Percentiles rank a stretch among this genome's conserved stretches.
These are phyloP conservation scores for Phyllostachys edulis DNA, from an alignment of 176 grass and related monocot species.

Conservation along the genomic window DNA sequence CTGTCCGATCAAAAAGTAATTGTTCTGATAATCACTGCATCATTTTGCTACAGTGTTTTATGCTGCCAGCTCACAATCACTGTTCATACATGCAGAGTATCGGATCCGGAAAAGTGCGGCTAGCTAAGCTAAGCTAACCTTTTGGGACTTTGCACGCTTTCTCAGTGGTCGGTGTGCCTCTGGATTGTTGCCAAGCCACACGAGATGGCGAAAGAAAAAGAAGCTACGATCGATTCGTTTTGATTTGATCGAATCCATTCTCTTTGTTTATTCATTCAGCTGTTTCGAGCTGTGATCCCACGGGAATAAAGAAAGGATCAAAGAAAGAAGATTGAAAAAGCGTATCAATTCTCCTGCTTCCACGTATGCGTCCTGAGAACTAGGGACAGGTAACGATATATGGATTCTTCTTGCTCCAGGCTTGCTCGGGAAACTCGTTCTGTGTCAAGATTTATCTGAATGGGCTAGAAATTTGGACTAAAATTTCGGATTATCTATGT, in stretches of 20 bases:
- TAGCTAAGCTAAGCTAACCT: neutral
- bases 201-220: neutral
- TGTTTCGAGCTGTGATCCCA: neutral
- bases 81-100: too few species aligned
- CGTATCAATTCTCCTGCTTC: neutral
- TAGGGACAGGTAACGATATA: neutral
- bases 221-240: neutral
- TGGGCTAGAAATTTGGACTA: too few species aligned
- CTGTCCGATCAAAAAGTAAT: too few species aligned
- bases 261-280: neutral
- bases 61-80: too few species aligned
- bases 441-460: too few species aligned
- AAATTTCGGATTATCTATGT: too few species aligned
- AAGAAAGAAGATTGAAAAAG: neutral
- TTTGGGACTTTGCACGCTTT: neutral
- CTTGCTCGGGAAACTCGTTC: too few species aligned
- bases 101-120: neutral
- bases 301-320: neutral
- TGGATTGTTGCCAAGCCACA: neutral
- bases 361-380: neutral
- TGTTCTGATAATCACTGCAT: too few species aligned
- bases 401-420: neutral
- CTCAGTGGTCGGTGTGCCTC: neutral
- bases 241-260: neutral
- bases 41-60: too few species aligned